These are phyloP conservation scores for Wickerhamomyces sp. DNA, from an alignment of 1,139 yeast species.

Conservation along the genomic window DNA sequence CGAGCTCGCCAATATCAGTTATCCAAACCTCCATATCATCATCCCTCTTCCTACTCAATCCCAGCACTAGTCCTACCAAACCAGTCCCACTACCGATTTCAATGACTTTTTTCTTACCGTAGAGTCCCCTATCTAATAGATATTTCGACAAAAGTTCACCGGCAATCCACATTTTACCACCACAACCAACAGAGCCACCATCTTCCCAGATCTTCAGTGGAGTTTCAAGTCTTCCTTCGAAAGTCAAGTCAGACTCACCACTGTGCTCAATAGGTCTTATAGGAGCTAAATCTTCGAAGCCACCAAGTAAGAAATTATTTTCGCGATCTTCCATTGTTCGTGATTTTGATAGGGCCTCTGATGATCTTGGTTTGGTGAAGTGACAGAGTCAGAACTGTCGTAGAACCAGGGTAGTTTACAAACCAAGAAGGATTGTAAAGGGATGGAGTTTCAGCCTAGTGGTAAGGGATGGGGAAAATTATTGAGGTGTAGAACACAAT, in stretches of 20 bases:
- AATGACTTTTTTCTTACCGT: constrained; percentile 29
- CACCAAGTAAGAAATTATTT: constrained; percentile 1
- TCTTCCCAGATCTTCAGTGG: constrained; percentile 43
- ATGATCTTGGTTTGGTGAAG: no score
- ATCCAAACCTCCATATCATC: constrained; percentile 33
- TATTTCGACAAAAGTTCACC: constrained; percentile 47
- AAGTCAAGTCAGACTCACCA: constrained; percentile 36
- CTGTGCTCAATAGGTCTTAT: constrained; percentile 31
- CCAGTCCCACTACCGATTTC: constrained; percentile 58
- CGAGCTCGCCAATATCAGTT: constrained; percentile 37
- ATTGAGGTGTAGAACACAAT: no score
- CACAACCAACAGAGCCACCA: constrained; percentile 54
- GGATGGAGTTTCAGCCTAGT: no score
- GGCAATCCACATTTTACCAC: constrained; percentile 58
- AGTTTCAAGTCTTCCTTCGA: constrained; percentile 34
- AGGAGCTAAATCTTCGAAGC: constrained; percentile 27
- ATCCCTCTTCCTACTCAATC: constrained; percentile 20
- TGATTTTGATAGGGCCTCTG: no score
- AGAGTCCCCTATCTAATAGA: constrained; percentile 24
- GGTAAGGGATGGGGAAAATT: no score
- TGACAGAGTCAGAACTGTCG: no score
- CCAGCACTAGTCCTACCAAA: constrained; percentile 38
- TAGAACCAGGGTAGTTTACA: no score
- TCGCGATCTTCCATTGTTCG: neutral
- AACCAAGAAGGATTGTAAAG: no score